Evolutionary conservation across 192 early-diverging fungal genomes (phyloP), one percentile per base, ranked within the genome.

Genomic region (Gonapodya prolifera): DNA sequence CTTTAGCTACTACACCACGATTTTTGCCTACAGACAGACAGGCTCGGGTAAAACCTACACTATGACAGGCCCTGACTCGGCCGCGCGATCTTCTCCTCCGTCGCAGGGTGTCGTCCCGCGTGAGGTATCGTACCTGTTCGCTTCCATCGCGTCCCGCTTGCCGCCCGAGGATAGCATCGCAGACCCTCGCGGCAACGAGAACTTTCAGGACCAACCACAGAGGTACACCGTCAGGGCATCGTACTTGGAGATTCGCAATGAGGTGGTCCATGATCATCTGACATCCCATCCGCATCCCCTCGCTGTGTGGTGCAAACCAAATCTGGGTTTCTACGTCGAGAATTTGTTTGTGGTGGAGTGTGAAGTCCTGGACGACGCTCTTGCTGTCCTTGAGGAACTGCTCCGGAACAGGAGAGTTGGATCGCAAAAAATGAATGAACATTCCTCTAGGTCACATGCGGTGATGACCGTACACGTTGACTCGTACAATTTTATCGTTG

Each of bases 11-110:
- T 98, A 99, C 84, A 96, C 96, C 70, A 98, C 97, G 2, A 97
- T 99, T 30, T 99, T 99, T 81, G 97, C 97, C 35, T 99, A 99
- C 83, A 97, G 98, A 81, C 98, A 99, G 83, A 98, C 97, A 2
- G 98, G 98, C 77, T 91, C 90, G 34, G 98, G 98, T 82, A 99
- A 99, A 85, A 95, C 94, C 28, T 94, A 91, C 81, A 94, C 94
- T n/a, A 96, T 96, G 94, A 96, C 45, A 61, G 45, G 45, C 8
- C 45, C 45, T 23, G 45, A 61, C 8, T 8, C 8, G 23, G 23
- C 8, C 23, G 23, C 45, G 8, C 8, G 23, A 23, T 8, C 8
- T 23, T 16, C 45, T 16, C 8, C 71, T 13, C 2, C 16, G 8
- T 32, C 8, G 71, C 45, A 61, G 45, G 45, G 45, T 23, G 23